Evolutionary conservation across 163 green algal species (phyloP).

Genomic region (Trebouxiophyceae sp.): DNA sequence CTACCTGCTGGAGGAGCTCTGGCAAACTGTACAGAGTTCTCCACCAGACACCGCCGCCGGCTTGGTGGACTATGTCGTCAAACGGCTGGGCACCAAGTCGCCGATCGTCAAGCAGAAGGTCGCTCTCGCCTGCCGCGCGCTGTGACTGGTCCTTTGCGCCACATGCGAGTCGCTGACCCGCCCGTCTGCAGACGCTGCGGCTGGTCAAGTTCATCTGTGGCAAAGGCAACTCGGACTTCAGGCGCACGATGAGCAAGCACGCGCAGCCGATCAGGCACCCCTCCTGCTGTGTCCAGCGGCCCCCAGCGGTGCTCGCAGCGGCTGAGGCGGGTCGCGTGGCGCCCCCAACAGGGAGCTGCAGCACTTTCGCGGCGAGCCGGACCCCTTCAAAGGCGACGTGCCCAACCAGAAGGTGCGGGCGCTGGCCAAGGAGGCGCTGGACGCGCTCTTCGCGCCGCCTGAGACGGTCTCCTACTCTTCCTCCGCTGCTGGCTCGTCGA

Average conservation of each 20-base stretch:
- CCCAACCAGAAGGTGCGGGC: slow-evolving; percentile 68
- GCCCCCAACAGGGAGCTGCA: slow-evolving; percentile 50
- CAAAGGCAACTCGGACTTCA: slow-evolving; percentile 61
- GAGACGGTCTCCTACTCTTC: slow-evolving; percentile 5
- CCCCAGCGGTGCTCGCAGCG: too few species aligned
- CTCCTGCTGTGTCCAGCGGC: too few species aligned
- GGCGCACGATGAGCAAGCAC: slow-evolving; percentile 55
- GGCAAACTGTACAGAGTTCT: slow-evolving; percentile 27
- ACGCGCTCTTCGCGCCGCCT: slow-evolving; percentile 58
- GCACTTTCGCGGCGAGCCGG: slow-evolving; percentile 62
- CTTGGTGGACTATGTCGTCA: slow-evolving; percentile 57
- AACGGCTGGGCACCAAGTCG: slow-evolving; percentile 52
- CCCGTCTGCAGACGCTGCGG: slow-evolving; percentile 55
- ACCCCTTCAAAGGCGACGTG: slow-evolving; percentile 73
- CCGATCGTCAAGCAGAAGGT: slow-evolving; percentile 87
- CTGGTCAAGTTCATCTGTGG: slow-evolving; percentile 66
- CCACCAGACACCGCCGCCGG: slow-evolving; percentile 39
- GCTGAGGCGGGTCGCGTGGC: not conserved
- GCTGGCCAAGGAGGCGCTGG: slow-evolving; percentile 65
- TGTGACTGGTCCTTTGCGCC: too few species aligned
- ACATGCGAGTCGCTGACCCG: not conserved
- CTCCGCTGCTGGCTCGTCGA: slow-evolving; percentile 1
- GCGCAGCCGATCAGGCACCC: slow-evolving; percentile 39
- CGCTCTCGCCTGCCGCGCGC: too few species aligned
- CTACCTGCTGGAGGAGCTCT: slow-evolving; percentile 84